Evolutionary conservation across 75 land plant species (phyloP), one percentile per base, ranked within the genome.

Genomic region (Adiantum capillusveneris): DNA sequence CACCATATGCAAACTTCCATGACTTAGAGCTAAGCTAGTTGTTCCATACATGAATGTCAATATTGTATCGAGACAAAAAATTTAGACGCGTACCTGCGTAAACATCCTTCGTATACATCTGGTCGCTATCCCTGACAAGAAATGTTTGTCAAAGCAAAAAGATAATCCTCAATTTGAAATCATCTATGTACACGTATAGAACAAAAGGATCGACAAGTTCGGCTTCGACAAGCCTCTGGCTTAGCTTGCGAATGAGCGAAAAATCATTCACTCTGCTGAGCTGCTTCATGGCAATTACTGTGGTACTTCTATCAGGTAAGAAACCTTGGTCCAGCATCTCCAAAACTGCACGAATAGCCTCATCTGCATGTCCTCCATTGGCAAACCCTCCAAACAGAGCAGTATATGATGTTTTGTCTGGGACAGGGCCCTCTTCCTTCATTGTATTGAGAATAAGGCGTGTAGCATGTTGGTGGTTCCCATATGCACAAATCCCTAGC

Each of bases 401-500:
- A 29, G 83, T 68, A 28, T 78, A 75, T 0, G 93, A 81, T 68
- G 69, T 84, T 75, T 77, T 90, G 63, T 59, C 59, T 20, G 71
- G 69, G 37, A 28, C 17, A 41, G 72, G 59, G 19, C 83, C 81
- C 14, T 30, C 60, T 9, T 62, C 56, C 58, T 90, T 81, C 68
- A 79, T 65, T 54, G 77, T 57, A 24, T 79, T 61, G 39, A 90
- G 79, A 62, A 90, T 61, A 39, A 83, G 77, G 26, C 60, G 30
- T n/a, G 83, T 74, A 44, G 87, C 75, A 60, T 59, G 71, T 29
- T 49, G 29, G 27, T 87, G 86, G 6, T 81, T 90, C 41, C 83
- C 77, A 13, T 72, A 88, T 29, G 88, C 96, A 79, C 93, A 90
- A 22, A 87, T 80, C 21, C 88, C 93, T 57, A 90, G 51, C n/a